Evolutionary conservation across 768 basidiomycete species (phyloP), one percentile per base, ranked within the genome.

Genomic region (Phlebiopsis flavidoalba): DNA sequence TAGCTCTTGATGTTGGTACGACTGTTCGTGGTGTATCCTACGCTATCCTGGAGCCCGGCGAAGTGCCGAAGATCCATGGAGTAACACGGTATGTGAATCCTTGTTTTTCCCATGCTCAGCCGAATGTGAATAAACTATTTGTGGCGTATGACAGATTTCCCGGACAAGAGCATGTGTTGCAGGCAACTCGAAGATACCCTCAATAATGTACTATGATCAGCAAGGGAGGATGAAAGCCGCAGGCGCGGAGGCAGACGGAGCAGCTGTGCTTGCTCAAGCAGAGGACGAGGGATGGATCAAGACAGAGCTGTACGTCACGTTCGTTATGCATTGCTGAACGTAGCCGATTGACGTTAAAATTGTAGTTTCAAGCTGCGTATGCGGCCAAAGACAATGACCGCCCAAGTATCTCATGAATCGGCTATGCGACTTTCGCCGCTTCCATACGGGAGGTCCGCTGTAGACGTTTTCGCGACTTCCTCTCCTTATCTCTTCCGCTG

Each of bases 121-220:
- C 26, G 15, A 31, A 19, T 36, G 17, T 12, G 46, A 24, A n/a
- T 33, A 40, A 14, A 51, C 33, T n/a, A n/a, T 52, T 15, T 60
- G 26, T 24, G 35, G 36, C 45, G 19, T 47, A 57, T 63, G 63
- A 24, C 63, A 91, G 89, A 60, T 92, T 91, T 60, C 89, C 89
- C 8, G 90, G 89, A 17, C 90, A 91, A 73, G 90, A 92, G 72
- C 89, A 92, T 79, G 88, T 90, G 88, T 90, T 52, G 89, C 86
- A 14, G 89, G 89, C 43, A 92, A 91, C 70, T 86, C 87, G 60
- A 92, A 92, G 75, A 91, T 92, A 67, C 89, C 89, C 43, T 85
- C 89, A 22, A 71, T 88, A 24, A 81, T 92, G 72, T 91, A 84
- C 69, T 91, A 91, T 65, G 87, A 91, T 67, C 77, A 73, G 64